phyloP scores from a whole-genome alignment of 2,329 filamentous ascomycete species.

The Calonectria pauciramosa region DNA sequence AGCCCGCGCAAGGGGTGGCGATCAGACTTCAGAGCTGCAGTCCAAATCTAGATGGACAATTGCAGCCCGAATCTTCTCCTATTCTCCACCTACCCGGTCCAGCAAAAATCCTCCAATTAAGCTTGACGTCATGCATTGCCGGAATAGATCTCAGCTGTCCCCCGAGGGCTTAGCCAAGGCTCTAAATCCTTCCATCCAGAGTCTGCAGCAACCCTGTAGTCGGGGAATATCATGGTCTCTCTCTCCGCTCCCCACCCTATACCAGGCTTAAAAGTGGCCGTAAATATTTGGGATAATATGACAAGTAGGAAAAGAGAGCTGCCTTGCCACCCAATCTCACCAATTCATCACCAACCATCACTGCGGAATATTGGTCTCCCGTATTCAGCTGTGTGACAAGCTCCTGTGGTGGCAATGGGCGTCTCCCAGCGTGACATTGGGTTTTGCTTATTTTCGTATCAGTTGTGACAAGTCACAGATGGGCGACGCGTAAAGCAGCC shows the following conservation, averaged over 20 bases:
- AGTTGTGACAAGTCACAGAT: background rate
- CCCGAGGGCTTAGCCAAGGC: background rate
- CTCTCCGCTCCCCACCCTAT: conserved; percentile 1
- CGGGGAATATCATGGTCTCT: background rate
- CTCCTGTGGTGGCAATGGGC: background rate
- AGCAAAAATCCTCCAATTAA: background rate
- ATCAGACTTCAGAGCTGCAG: background rate
- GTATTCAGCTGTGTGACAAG: background rate
- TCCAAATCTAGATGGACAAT: background rate
- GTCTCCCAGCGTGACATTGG: background rate
- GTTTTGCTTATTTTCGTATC: conserved; percentile 10
- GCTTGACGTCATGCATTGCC: conserved; percentile 12
- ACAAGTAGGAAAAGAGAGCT: background rate
- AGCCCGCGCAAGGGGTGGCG: background rate
- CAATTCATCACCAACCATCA: background rate
- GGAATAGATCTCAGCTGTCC: background rate
- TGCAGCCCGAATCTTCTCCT: conserved; percentile 9
- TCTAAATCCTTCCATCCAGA: background rate
- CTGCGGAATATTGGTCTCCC: background rate
- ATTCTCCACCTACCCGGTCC: background rate
- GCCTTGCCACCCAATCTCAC: background rate
- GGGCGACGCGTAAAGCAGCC: background rate
- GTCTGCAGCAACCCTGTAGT: background rate
- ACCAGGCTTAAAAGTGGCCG: background rate
- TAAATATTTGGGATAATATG: no score